Base-by-base conservation (phyloP, 768 basidiomycete species). In the Neoboletus brunneissimus region DNA sequence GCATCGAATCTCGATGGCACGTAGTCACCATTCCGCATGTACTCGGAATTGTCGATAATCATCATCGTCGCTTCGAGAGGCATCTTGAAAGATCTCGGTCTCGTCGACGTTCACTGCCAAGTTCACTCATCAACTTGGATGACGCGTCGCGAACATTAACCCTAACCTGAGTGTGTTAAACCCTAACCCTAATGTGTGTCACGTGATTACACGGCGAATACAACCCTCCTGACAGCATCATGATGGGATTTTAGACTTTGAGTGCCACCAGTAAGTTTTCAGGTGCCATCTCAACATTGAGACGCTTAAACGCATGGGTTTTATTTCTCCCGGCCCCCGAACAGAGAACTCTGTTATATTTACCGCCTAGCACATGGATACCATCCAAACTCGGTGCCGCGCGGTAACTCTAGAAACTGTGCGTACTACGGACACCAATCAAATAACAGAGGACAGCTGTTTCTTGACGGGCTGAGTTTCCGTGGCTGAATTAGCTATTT, bases 61-160 rank as follows among this genome's bases (percentile, higher is more conserved):
- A 98, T 86, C 86, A 99, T 94, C 23, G 94, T 96, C 40, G 96
- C 95, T 85, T 99, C 95, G 68, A 97, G 83, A 64, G 93, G 91
- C 94, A 97, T 97, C 55, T 85, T 79, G 62, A 38, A 34, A 3
- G 25, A n/a, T 25, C 25, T 25, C 25, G 41, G 56, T 45, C 43
- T 59, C 57, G 61, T 60, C 45, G 50, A 43, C 5, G 67, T 56
- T 34, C 32, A 38, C 38, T 41, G 51, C n/a, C 48, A 64, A 61
- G 63, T 43, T 38, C n/a, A 10, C 5, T 23, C 8, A 32, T 48
- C 5, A 3, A 38, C 48, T 15, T 20, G 55, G 67, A 58, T 69
- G 68, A 71, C 68, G 68, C 69, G 68, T 69, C 64, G 48, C 52
- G 2, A 2, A 46, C 3, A 16, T 32, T 31, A 60, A 65, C 67